phyloP scores from a whole-genome alignment of 306 rosid species.

The Quercus wislizeni region DNA sequence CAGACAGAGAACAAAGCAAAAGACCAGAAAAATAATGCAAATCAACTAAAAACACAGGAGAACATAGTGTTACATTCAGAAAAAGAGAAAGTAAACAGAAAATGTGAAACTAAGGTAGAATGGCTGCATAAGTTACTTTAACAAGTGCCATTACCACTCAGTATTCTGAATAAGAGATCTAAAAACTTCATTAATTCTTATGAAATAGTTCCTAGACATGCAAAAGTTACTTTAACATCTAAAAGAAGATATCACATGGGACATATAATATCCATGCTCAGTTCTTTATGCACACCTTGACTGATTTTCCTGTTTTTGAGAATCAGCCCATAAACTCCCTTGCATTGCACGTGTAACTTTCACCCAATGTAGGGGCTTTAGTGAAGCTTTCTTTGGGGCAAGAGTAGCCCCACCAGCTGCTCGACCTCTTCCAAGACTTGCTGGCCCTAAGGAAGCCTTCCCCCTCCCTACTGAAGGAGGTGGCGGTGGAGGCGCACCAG shows the following conservation, averaged over 20 bases:
- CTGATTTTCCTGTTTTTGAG: constrained; percentile 68
- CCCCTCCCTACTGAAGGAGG: constrained; percentile 42
- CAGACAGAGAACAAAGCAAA: background rate
- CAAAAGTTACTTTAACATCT: background rate
- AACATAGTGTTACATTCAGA: constrained; percentile 8
- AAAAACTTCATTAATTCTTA: background rate
- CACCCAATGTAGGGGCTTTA: constrained; percentile 94
- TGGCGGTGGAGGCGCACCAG: constrained; percentile 45
- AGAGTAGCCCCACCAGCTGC: constrained; percentile 36
- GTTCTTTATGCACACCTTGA: constrained; percentile 58
- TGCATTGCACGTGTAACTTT: constrained; percentile 85
- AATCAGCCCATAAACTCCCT: constrained; percentile 97
- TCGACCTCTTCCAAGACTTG: constrained; percentile 63
- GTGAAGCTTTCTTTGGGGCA: constrained; percentile 68
- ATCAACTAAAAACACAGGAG: constrained; percentile 10
- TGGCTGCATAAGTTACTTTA: background rate
- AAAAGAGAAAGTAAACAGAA: background rate
- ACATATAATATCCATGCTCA: constrained; percentile 3
- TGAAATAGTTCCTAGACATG: background rate
- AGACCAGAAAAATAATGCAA: background rate
- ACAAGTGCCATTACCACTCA: background rate
- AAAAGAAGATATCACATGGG: background rate
- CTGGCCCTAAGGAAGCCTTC: constrained; percentile 40
- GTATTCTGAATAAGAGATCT: background rate
- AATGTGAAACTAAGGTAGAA: background rate